These are phyloP conservation scores for Amanita brunnescens DNA, from an alignment of 768 basidiomycete species.

Conservation along the genomic window DNA sequence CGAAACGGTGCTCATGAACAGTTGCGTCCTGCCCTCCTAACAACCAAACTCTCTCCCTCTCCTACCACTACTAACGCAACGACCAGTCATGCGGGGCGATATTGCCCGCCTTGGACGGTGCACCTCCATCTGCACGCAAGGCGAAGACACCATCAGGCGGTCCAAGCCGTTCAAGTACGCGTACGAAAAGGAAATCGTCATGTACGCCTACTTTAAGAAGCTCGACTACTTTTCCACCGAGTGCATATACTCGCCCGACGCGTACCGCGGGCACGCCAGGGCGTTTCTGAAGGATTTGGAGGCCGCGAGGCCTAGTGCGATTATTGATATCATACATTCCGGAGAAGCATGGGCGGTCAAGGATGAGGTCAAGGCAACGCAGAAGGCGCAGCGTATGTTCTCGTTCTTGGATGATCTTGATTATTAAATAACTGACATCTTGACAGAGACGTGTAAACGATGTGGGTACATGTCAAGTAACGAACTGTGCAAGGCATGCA, in stretches of 20 bases:
- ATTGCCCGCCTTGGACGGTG: constrained; percentile 91
- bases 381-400: constrained; percentile 74
- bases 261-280: constrained; percentile 94
- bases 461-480: constrained; percentile 98
- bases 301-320: constrained; percentile 86
- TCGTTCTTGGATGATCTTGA: background rate
- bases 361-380: constrained; percentile 75
- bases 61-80: background rate
- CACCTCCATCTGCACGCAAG: constrained; percentile 90
- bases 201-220: constrained; percentile 99
- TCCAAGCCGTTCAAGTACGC: constrained; percentile 99
- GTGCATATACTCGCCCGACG: constrained; percentile 98
- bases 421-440: constrained; percentile 6
- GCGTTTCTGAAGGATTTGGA: constrained; percentile 94
- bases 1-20: constrained; percentile 98
- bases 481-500: constrained; percentile 93
- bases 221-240: constrained; percentile 99
- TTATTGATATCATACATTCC: constrained; percentile 96
- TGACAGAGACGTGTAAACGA: constrained; percentile 75
- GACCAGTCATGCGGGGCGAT: constrained; percentile 92
- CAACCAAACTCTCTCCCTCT: background rate
- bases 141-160: constrained; percentile 92
- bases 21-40: constrained; percentile 36
- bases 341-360: constrained; percentile 87
- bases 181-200: constrained; percentile 99